These are phyloP conservation scores for Begonia peltatifolia DNA, from an alignment of 306 rosid species.

Conservation along the genomic window DNA sequence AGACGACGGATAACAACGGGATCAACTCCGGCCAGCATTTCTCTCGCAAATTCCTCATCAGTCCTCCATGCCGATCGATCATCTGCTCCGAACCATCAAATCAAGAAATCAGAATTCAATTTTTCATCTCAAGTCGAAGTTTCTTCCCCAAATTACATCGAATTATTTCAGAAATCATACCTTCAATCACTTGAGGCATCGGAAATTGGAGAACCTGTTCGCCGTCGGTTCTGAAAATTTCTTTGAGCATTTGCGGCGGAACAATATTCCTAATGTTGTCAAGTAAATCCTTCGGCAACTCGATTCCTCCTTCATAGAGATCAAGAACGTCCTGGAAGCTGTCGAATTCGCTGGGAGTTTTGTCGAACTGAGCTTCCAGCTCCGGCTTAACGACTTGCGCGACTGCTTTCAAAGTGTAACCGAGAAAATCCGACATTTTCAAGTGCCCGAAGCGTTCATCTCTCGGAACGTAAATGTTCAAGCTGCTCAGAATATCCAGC, in stretches of 20 bases:
- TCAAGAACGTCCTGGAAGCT: conserved; percentile 44
- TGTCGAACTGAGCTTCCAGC: conserved; percentile 48
- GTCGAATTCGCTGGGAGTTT: conserved; percentile 75
- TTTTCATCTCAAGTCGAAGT: no score
- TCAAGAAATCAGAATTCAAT: no score
- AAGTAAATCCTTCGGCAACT: conserved; percentile 30
- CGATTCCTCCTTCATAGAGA: conserved; percentile 52
- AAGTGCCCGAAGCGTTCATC: conserved; percentile 65
- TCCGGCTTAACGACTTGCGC: conserved; percentile 60
- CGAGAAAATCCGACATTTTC: conserved; percentile 73
- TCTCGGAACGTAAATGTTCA: conserved; percentile 70
- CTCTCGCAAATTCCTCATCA: conserved; percentile 76
- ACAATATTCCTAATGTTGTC: conserved; percentile 33
- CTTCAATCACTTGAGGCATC: conserved; percentile 69
- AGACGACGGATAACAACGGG: conserved; percentile 74
- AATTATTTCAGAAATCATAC: conserved; percentile 14
- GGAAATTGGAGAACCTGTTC: conserved; percentile 64
- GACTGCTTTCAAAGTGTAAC: conserved; percentile 58
- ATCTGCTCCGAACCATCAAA: conserved; percentile 18
- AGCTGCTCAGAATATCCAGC: conserved; percentile 40
- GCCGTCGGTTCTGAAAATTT: conserved; percentile 70
- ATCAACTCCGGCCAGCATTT: conserved; percentile 94
- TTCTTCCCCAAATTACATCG: no score
- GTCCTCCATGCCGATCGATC: conserved; percentile 82
- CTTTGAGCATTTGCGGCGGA: conserved; percentile 72